Conservation (phyloP, 192 early-diverging fungal species). For the Coemansia sp. region DNA sequence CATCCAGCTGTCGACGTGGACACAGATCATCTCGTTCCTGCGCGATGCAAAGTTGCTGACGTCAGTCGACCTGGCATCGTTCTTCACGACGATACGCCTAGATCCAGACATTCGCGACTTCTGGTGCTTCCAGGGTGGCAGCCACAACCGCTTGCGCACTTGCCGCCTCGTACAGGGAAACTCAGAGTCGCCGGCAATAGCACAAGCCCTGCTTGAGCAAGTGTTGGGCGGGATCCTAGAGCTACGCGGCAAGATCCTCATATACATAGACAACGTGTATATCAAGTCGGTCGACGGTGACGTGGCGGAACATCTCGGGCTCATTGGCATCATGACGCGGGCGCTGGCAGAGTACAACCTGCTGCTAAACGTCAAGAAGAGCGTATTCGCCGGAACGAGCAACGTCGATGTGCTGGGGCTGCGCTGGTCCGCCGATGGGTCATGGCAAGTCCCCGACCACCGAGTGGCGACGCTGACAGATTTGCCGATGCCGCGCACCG, state of each 20-base stretch:
- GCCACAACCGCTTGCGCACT: not conserved
- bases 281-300: constrained; percentile 11
- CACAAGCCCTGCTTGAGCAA: constrained; percentile 18
- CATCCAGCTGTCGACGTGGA: not conserved
- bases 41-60: constrained; percentile 7
- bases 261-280: constrained; percentile 36
- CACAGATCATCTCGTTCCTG: not conserved
- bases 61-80: constrained; percentile 7
- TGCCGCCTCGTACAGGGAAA: not conserved
- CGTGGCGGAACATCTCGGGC: not conserved
- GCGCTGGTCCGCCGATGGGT: not conserved
- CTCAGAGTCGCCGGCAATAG: constrained; percentile 7
- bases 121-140: constrained; percentile 8
- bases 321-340: constrained; percentile 7
- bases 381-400: not conserved
- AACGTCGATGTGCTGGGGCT: constrained; percentile 1
- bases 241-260: not conserved
- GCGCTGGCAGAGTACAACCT: constrained; percentile 11
- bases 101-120: not conserved
- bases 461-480: constrained; percentile 8
- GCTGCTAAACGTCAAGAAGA: constrained; percentile 14
- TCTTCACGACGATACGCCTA: constrained; percentile 2
- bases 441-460: constrained; percentile 14
- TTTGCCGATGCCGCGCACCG: too few relatives aligned
- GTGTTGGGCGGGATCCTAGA: not conserved